Evolutionary conservation across 352 stramenopile genomes (phyloP).

Genomic region (Peronospora farinosa): DNA sequence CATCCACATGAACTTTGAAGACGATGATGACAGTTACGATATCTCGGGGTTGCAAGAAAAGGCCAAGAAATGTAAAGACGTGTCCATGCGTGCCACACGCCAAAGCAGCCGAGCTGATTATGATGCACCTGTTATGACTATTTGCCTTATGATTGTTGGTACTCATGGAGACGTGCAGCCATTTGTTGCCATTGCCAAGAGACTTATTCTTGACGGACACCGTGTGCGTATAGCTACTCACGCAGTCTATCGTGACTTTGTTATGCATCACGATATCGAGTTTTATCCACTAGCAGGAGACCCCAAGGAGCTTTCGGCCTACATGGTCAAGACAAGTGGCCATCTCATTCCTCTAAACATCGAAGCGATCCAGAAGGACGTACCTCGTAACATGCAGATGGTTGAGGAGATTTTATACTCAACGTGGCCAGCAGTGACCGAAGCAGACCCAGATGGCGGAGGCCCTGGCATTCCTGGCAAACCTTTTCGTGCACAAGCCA

Average conservation of each 20-base stretch:
- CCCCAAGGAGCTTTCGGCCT: conserved; percentile 73
- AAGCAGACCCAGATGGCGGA: conserved; percentile 66
- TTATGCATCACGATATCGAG: conserved; percentile 65
- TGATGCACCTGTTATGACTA: conserved; percentile 43
- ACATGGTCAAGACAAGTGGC: conserved; percentile 89
- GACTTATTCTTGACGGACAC: conserved; percentile 80
- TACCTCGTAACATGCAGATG: conserved; percentile 86
- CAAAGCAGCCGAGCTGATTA: conserved; percentile 19
- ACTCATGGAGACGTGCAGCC: conserved; percentile 84
- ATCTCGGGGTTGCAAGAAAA: conserved; percentile 33
- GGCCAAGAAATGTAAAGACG: conserved; percentile 17
- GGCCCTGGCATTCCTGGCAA: conserved; percentile 34
- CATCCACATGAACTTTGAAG: conserved; percentile 47
- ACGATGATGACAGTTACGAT: conserved; percentile 42
- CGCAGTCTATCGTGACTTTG: conserved; percentile 79
- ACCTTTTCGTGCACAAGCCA: conserved; percentile 84
- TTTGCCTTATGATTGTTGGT: conserved; percentile 90
- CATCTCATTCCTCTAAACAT: conserved; percentile 66
- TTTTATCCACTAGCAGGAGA: conserved; percentile 77
- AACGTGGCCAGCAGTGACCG: conserved; percentile 85
- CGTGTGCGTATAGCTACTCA: conserved; percentile 89
- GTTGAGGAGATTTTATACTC: conserved; percentile 84
- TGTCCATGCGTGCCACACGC: conserved; percentile 12
- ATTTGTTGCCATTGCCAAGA: conserved; percentile 81
- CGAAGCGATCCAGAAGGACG: conserved; percentile 51